These are phyloP conservation scores for Dovyalis caffra DNA, from an alignment of 345 rosid genomes.

Conservation along the genomic window DNA sequence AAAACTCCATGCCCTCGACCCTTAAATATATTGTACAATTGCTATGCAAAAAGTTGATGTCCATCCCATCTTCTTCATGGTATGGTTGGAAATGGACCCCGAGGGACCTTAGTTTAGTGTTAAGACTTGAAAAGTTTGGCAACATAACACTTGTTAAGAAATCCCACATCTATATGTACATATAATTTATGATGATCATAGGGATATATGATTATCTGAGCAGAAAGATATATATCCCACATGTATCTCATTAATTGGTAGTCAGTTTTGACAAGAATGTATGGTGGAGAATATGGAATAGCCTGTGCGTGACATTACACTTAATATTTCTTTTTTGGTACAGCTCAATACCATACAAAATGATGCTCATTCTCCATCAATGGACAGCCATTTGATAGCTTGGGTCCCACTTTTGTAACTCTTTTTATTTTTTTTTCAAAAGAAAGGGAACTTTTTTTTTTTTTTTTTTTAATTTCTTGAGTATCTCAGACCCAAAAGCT, in stretches of 20 bases:
- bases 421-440: background rate
- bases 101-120: background rate
- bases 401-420: background rate
- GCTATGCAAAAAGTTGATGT: background rate
- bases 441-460: background rate
- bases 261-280: slow-evolving; percentile 19
- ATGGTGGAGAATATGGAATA: slow-evolving; percentile 18
- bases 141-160: background rate
- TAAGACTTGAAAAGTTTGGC: background rate
- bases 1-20: no score
- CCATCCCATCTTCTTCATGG: background rate
- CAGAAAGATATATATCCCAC: slow-evolving; percentile 2
- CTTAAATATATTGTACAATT: background rate
- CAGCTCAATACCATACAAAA: slow-evolving; percentile 11
- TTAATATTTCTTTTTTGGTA: background rate
- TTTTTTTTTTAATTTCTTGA: no score
- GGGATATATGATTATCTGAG: background rate
- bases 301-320: background rate
- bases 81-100: slow-evolving; percentile 16
- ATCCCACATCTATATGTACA: background rate
- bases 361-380: slow-evolving; percentile 1
- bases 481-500: no score
- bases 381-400: background rate
- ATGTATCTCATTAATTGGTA: slow-evolving; percentile 14
- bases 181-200: background rate